A percentile compares a stretch with the other conserved stretches of the same genome.
Conservation (phyloP, 139 green algal species). For the Nannochloris sp. region DNA sequence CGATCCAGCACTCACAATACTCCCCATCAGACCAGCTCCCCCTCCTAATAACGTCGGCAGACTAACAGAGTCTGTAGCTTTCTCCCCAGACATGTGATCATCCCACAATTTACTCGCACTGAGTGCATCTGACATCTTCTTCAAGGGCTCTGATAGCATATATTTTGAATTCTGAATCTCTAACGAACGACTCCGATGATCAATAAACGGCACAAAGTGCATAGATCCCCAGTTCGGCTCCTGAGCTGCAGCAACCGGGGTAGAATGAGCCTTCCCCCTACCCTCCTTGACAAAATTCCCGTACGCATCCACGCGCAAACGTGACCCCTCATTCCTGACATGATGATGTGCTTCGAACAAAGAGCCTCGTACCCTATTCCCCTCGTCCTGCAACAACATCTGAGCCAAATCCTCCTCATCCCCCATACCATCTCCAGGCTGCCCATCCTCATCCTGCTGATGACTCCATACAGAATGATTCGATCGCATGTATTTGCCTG, state of each 20-base stretch:
- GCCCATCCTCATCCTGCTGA: too few species aligned
- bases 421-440: too few species aligned
- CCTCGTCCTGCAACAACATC: too few species aligned
- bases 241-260: neutral
- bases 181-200: neutral
- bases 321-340: too few species aligned
- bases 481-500: neutral
- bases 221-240: neutral
- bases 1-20: neutral
- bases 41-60: neutral
- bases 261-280: too few species aligned
- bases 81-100: neutral
- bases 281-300: too few species aligned
- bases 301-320: too few species aligned
- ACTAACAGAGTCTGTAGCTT: neutral
- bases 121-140: neutral
- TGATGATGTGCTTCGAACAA: too few species aligned
- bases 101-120: neutral
- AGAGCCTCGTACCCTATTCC: too few species aligned
- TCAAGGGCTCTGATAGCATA: constrained; percentile 1
- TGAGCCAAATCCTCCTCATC: too few species aligned
- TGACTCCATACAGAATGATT: too few species aligned
- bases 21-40: neutral
- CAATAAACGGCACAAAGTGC: neutral
- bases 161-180: constrained; percentile 3